A percentile compares a stretch with the other conserved stretches of the same genome.
Conservation (phyloP, 2,329 filamentous ascomycete genomes). For the Onygenales sp. region DNA sequence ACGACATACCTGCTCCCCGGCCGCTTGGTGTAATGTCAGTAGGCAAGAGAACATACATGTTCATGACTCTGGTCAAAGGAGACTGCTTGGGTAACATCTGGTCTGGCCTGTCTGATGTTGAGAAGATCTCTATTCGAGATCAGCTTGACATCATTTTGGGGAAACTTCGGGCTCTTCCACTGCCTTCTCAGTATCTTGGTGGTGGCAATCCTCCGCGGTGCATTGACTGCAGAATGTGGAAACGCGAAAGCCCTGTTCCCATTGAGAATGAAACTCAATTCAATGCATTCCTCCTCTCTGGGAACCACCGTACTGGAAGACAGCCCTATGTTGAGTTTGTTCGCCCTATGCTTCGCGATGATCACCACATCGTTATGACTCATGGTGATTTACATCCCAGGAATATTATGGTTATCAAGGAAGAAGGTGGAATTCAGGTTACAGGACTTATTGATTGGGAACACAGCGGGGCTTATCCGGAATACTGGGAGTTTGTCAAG, state of each 20-base stretch:
- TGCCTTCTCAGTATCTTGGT: constrained; percentile 6
- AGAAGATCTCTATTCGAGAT: constrained; percentile 3
- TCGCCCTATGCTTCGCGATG: neutral
- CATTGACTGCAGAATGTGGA: constrained; percentile 8
- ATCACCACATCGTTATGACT: constrained; percentile 13
- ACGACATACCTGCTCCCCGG: too few species aligned
- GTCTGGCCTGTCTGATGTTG: constrained; percentile 1
- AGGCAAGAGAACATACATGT: neutral
- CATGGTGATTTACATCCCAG: constrained; percentile 17
- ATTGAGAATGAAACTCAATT: constrained; percentile 13
- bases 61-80: constrained; percentile 5
- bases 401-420: constrained; percentile 14
- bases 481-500: constrained; percentile 15
- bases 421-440: constrained; percentile 6
- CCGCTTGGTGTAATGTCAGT: too few species aligned
- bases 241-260: constrained; percentile 13
- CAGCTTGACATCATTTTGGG: constrained; percentile 6
- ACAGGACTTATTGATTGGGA: constrained; percentile 17
- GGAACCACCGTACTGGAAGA: neutral
- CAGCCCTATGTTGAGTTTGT: constrained; percentile 4
- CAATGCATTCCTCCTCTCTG: neutral
- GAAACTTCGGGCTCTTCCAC: constrained; percentile 1
- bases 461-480: constrained; percentile 15
- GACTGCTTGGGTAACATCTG: constrained; percentile 6
- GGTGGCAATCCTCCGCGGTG: constrained; percentile 6